Base-by-base conservation (phyloP, 2,329 filamentous ascomycete genomes). In the Aspergillus quadrilineatus region DNA sequence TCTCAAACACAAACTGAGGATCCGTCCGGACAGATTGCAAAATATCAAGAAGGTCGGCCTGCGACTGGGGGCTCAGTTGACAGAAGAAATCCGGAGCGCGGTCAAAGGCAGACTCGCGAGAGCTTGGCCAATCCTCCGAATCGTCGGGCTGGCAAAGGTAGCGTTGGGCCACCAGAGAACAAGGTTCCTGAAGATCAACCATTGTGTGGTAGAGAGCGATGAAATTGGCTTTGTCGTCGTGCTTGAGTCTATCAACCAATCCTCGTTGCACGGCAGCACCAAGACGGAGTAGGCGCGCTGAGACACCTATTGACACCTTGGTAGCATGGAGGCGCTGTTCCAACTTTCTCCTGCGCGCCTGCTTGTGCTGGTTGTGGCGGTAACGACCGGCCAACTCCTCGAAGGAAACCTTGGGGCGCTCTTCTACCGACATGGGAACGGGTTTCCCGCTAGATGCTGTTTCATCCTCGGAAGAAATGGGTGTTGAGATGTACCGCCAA, bases 21-120 rank as follows among this genome's bases (percentile, higher is more conserved):
- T 96, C 92, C 61, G 89, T 92, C 65, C 93, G 86, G 60, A 97
- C 83, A 73, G 90, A 85, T 48, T 85, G 87, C 65, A 97, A 77
- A 68, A 97, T 93, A 60, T 86, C 84, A 57, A 97, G 72, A 57
- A 97, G 85, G 43, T 87, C 85, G 59, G 90, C 85, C 69, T 90
- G 82, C 55, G 90, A 86, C 60, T 88, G 86, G 55, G 85, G 80
- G 50, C 92, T 89, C 49, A 97, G 83, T 67, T 92, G 86, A 70
- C 89, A 65, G 54, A 76, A 72, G 59, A 79, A 77, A 57, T 73
- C 72, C 53, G 67, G 67, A 47, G 69, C 63, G 57, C 59, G 69
- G 55, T 67, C 66, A 58, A 67, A 55, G 36, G 67, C 60, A 53
- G 70, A 79, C 77, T 63, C 77, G 73, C 60, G 72, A 68, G 67